Evolutionary conservation across 78 protist genomes (phyloP).

Genomic region (Abeoforma whisleri): DNA sequence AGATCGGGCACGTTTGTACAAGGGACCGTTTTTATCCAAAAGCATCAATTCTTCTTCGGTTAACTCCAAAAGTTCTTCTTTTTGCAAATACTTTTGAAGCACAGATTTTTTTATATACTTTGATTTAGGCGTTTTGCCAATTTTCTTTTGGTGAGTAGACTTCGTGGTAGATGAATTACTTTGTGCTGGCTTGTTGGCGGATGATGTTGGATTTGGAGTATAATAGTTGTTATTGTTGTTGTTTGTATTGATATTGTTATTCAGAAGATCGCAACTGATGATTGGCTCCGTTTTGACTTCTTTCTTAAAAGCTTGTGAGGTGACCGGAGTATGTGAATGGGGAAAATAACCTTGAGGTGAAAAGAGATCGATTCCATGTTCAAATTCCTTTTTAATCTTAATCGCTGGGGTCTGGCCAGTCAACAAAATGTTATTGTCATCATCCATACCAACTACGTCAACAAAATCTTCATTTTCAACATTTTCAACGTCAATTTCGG

Average conservation of each 20-base stretch:
- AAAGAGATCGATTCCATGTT: too few relatives aligned
- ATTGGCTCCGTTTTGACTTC: not conserved
- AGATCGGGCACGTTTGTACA: not conserved
- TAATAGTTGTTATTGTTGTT: not conserved
- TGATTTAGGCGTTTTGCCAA: not conserved
- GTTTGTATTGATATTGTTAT: too few relatives aligned
- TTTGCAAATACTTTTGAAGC: not conserved
- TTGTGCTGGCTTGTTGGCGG: not conserved
- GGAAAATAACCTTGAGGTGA: too few relatives aligned
- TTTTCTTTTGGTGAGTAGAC: not conserved
- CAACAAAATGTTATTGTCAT: too few relatives aligned
- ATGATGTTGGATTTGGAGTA: not conserved
- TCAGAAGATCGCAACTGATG: not conserved
- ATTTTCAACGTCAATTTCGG: not conserved
- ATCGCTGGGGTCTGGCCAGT: not conserved
- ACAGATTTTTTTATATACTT: too few relatives aligned
- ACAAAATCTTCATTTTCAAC: not conserved
- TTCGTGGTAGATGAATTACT: not conserved
- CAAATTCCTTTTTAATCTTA: too few relatives aligned
- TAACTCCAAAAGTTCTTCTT: not conserved
- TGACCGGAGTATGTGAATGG: too few relatives aligned
- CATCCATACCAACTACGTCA: not conserved
- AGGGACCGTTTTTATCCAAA: too few relatives aligned
- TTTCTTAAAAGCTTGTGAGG: not conserved
- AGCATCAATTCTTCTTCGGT: not conserved